These are phyloP conservation scores for Globisporangium polare DNA, from an alignment of 352 stramenopile species.

Conservation along the genomic window DNA sequence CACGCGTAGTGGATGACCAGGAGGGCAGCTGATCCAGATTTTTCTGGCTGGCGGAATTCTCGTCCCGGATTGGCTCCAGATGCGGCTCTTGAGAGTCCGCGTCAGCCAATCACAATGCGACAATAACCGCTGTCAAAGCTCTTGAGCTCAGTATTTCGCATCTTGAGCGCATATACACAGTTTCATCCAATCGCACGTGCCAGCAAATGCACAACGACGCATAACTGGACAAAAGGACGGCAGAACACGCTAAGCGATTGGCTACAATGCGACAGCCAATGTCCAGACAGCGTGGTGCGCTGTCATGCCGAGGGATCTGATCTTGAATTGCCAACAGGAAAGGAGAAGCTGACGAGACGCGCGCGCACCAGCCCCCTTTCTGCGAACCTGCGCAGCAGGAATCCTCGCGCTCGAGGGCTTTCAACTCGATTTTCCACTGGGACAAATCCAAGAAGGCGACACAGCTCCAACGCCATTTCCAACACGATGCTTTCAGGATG, in stretches of 20 bases:
- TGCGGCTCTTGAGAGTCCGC: background rate
- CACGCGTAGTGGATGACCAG: background rate
- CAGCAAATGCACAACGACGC: no score
- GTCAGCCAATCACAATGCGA: background rate
- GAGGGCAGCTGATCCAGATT: background rate
- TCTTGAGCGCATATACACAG: no score
- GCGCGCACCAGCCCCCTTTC: no score
- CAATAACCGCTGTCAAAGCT: background rate
- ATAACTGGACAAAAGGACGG: background rate
- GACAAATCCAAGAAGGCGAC: no score
- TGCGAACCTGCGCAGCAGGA: no score
- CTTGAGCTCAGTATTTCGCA: background rate
- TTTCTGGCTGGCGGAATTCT: background rate
- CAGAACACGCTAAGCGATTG: background rate
- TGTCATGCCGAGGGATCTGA: background rate
- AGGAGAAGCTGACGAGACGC: no score
- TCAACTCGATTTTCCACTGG: no score
- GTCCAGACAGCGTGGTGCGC: background rate
- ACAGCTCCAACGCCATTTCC: no score
- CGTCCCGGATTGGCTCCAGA: background rate
- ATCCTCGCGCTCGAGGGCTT: no score
- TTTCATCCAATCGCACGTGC: background rate
- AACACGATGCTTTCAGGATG: no score
- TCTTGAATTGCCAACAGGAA: no score
- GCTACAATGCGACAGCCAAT: background rate